Conservation (phyloP, 208 protist genomes). For the Leishmania gerbilli region DNA sequence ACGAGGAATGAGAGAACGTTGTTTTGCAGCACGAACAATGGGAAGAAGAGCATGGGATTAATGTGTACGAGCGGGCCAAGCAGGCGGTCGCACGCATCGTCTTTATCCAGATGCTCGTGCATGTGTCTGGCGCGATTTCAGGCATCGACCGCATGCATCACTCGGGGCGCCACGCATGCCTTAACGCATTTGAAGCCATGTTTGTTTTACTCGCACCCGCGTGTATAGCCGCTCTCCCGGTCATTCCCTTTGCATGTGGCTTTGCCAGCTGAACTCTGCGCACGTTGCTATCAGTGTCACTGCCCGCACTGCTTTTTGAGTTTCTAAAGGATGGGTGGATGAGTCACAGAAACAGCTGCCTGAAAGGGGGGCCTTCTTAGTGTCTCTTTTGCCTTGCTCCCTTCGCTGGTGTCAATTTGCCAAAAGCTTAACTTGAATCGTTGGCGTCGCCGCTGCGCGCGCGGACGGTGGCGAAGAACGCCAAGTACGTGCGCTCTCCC, state of each 20-base stretch:
- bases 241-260: background rate
- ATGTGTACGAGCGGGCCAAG: background rate
- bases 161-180: too few relatives aligned
- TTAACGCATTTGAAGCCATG: background rate
- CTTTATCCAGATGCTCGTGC: background rate
- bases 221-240: background rate
- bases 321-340: background rate
- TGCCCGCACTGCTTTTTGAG: background rate
- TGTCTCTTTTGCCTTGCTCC: background rate
- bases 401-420: background rate
- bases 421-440: background rate
- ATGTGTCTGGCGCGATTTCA: background rate
- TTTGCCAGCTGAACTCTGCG: background rate
- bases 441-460: background rate
- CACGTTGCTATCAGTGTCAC: background rate
- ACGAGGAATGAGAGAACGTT: background rate
- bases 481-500: background rate
- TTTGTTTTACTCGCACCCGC: background rate
- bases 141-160: background rate
- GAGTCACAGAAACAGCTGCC: background rate
- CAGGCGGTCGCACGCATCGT: background rate
- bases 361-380: too few relatives aligned
- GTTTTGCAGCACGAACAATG: background rate
- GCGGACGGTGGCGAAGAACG: background rate
- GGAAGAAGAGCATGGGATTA: background rate